phyloP scores from a whole-genome alignment of 371 early-diverging fungal genomes.

The Lichtheimia corymbifera region DNA sequence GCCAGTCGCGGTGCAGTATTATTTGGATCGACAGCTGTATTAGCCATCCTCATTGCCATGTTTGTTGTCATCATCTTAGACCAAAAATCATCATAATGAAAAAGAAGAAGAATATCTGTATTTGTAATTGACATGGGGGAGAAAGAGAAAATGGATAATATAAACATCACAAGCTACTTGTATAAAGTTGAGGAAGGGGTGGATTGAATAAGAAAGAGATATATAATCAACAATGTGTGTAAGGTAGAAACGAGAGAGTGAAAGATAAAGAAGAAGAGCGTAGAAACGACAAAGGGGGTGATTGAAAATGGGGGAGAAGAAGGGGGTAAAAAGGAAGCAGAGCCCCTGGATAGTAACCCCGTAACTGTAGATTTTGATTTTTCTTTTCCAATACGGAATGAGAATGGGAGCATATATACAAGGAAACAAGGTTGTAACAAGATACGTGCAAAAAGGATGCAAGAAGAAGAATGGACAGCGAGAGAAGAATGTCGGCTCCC shows the following conservation, averaged over 20 bases:
- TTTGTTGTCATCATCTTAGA: constrained; percentile 30
- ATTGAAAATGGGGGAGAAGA: no score
- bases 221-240: background rate
- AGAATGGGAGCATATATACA: constrained; percentile 1
- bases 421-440: background rate
- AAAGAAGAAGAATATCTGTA: background rate
- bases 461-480: constrained; percentile 4
- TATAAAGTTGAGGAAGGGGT: no score
- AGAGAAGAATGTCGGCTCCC: background rate
- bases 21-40: constrained; percentile 46
- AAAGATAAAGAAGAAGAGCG: no score
- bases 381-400: background rate
- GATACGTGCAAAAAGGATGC: background rate
- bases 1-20: constrained; percentile 70
- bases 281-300: no score
- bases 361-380: background rate
- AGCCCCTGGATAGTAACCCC: no score
- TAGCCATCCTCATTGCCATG: constrained; percentile 52
- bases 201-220: no score
- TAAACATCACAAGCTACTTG: no score
- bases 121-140: no score
- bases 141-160: no score
- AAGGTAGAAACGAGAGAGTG: no score
- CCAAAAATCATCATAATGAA: background rate
- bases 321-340: no score